phyloP scores from a whole-genome alignment of 2,329 filamentous ascomycete species.

The Chrysoporthe austroafricana region DNA sequence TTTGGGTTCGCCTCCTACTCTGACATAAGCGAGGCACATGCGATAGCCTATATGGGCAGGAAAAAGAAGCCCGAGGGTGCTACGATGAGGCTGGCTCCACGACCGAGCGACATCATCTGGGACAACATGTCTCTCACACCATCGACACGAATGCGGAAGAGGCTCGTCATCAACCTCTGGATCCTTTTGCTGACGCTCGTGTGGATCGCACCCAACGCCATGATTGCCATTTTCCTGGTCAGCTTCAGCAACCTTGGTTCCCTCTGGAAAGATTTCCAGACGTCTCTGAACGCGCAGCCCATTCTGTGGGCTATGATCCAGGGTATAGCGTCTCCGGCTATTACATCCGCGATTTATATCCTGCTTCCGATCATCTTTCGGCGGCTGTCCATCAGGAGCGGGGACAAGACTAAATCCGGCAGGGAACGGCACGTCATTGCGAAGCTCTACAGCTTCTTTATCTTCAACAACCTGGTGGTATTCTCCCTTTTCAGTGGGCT shows the following conservation, averaged over 20 bases:
- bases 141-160: conserved; percentile 69
- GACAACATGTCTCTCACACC: conserved; percentile 81
- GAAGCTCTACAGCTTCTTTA: conserved; percentile 93
- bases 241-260: conserved; percentile 79
- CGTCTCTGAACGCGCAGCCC: conserved; percentile 63
- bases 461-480: conserved; percentile 94
- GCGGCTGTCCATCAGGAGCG: conserved; percentile 78
- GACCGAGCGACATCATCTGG: conserved; percentile 94
- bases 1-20: conserved; percentile 96
- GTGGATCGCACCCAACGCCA: conserved; percentile 90
- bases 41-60: conserved; percentile 79
- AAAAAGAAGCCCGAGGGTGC: conserved; percentile 81
- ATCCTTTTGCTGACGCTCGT: conserved; percentile 77
- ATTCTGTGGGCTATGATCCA: conserved; percentile 85
- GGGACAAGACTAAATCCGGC: conserved; percentile 89
- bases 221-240: conserved; percentile 92
- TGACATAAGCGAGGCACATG: conserved; percentile 84
- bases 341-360: conserved; percentile 87
- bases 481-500: conserved; percentile 89
- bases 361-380: conserved; percentile 90
- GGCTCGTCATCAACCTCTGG: conserved; percentile 83
- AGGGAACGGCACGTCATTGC: conserved; percentile 88
- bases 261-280: conserved; percentile 78
- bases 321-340: conserved; percentile 84
- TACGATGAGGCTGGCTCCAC: conserved; percentile 77